Conservation (phyloP, 2,329 filamentous ascomycete species). For the Hypoxylon sp. region DNA sequence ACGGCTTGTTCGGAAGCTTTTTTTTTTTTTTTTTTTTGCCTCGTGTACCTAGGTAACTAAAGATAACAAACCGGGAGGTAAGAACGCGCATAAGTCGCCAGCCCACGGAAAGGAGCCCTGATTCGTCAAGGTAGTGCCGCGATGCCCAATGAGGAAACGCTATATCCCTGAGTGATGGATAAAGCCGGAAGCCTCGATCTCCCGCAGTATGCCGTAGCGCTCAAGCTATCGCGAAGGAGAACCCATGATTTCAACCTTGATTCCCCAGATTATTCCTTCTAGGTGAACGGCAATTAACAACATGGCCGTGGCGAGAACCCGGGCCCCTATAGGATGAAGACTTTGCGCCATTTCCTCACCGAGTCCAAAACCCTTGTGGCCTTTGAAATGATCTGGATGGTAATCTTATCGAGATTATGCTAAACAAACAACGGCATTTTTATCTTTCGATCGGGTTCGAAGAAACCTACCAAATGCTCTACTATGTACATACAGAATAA, state of each 20-base stretch:
- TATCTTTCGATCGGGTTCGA: conserved; percentile 2
- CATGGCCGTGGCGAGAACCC: conserved; percentile 37
- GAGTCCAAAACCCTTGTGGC: conserved; percentile 4
- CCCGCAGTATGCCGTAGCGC: conserved; percentile 8
- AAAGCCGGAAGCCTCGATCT: conserved; percentile 48
- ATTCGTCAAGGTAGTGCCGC: conserved; percentile 30
- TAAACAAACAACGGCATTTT: conserved; percentile 12
- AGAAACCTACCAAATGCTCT: conserved; percentile 3
- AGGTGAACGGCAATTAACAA: conserved; percentile 30
- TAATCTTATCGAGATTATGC: conserved; percentile 37
- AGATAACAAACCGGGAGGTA: conserved; percentile 36
- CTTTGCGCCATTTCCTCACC: conserved; percentile 1
- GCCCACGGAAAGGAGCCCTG: conserved; percentile 21
- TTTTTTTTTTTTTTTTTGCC: conserved; percentile 24
- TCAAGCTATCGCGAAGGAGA: conserved; percentile 31
- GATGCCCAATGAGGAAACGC: conserved; percentile 41
- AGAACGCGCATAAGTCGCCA: conserved; percentile 29
- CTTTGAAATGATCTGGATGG: conserved; percentile 15
- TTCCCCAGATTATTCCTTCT: conserved; percentile 35
- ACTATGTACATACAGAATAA: neutral
- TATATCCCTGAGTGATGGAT: conserved; percentile 39
- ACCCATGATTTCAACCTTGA: conserved; percentile 26
- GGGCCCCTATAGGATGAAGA: conserved; percentile 8
- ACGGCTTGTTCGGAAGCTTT: conserved; percentile 36
- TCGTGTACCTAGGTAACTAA: conserved; percentile 11